Evolutionary conservation across 2,329 filamentous ascomycete genomes (phyloP).

Genomic region (Colletotrichum spinosum): DNA sequence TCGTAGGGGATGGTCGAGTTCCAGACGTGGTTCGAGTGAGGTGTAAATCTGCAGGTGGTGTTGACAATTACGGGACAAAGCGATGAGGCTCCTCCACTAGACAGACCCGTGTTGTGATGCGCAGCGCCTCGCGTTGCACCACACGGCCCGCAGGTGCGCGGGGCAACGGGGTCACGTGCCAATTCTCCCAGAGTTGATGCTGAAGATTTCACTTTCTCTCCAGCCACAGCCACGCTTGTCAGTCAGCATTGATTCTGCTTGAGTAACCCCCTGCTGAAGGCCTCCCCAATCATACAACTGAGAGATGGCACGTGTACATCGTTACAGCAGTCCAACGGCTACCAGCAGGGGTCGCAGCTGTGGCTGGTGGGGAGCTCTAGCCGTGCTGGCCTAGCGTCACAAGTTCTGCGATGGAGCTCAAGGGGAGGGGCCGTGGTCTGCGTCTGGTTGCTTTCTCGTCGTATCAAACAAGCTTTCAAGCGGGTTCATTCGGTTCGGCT

Average conservation of each 20-base stretch:
- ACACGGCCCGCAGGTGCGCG: constrained; percentile 32
- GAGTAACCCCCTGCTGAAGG: background rate
- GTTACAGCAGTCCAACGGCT: background rate
- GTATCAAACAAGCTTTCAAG: constrained; percentile 36
- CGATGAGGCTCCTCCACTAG: constrained; percentile 27
- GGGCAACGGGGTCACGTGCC: constrained; percentile 35
- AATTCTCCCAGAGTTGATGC: background rate
- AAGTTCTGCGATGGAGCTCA: constrained; percentile 26
- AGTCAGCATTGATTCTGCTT: constrained; percentile 8
- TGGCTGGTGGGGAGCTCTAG: constrained; percentile 35
- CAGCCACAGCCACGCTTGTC: constrained; percentile 2
- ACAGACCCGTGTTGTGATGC: constrained; percentile 30
- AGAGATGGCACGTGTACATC: constrained; percentile 17
- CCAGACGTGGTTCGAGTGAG: background rate
- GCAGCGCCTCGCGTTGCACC: constrained; percentile 29
- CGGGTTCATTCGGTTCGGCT: constrained; percentile 29
- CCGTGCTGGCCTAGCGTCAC: constrained; percentile 23
- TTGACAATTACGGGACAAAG: constrained; percentile 21
- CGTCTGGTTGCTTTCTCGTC: constrained; percentile 1
- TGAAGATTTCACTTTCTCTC: background rate
- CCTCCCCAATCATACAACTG: constrained; percentile 21
- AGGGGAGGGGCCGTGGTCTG: constrained; percentile 21
- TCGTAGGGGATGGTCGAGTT: background rate
- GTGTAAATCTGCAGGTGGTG: constrained; percentile 1
- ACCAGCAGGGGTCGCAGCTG: background rate